Percentiles rank a stretch among this genome's conserved stretches.
phyloP scores from a whole-genome alignment of 176 grass and related monocot species.

The Pharus latifolius region DNA sequence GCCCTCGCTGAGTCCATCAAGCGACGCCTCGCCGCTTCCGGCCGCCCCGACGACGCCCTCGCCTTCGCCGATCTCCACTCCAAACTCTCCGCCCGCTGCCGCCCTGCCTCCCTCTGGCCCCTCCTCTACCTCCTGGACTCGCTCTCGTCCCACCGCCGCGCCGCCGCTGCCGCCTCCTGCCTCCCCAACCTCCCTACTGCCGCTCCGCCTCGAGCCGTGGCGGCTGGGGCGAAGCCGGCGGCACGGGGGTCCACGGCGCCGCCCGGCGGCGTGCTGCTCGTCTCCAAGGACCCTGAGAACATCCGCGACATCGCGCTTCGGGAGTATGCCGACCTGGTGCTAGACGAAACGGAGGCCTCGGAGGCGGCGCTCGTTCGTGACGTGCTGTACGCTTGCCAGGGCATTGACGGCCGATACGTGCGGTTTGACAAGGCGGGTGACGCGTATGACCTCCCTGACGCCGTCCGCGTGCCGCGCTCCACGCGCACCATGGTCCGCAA shows the following conservation, averaged over 20 bases:
- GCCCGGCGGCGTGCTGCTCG: constrained; percentile 54
- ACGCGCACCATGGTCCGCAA: constrained; percentile 75
- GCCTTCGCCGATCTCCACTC: constrained; percentile 82
- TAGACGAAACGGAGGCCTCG: constrained; percentile 76
- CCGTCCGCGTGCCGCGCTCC: constrained; percentile 70
- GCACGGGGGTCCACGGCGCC: constrained; percentile 29
- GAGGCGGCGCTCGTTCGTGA: constrained; percentile 85
- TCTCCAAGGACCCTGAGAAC: constrained; percentile 83
- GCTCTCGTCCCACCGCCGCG: constrained; percentile 50
- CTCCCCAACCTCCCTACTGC: constrained; percentile 19
- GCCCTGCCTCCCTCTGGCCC: constrained; percentile 65
- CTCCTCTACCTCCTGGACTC: constrained; percentile 92
- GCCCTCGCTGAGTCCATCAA: constrained; percentile 89
- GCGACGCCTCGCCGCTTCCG: constrained; percentile 62
- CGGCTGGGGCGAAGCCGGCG: background rate
- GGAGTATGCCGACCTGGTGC: constrained; percentile 84
- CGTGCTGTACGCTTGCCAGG: constrained; percentile 92
- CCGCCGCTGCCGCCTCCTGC: constrained; percentile 16
- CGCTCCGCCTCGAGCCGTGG: background rate
- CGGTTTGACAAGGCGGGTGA: constrained; percentile 49
- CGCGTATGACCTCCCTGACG: constrained; percentile 69
- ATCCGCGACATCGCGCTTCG: constrained; percentile 82
- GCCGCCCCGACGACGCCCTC: constrained; percentile 61
- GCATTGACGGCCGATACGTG: constrained; percentile 80
- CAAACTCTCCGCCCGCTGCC: constrained; percentile 65